Percentiles rank a stretch among this genome's conserved stretches.
These are phyloP conservation scores for Zancudomyces culisetae DNA, from an alignment of 371 early-diverging fungal species.

Conservation along the genomic window DNA sequence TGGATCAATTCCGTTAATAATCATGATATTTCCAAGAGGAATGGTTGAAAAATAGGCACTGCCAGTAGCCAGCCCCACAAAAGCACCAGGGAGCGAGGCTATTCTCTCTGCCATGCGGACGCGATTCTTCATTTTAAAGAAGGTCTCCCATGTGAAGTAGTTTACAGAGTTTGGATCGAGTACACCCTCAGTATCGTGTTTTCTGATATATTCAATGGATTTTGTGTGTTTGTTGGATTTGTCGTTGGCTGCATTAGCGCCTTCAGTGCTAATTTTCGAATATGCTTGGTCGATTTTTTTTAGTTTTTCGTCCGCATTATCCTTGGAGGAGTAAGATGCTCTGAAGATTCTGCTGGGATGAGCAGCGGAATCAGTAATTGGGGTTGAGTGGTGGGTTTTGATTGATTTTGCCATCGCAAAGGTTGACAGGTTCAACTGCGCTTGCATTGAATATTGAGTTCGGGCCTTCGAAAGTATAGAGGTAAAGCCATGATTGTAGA, in stretches of 20 bases:
- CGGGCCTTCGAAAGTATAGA: too few species aligned
- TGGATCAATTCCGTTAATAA: slow-evolving; percentile 63
- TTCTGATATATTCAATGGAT: not conserved
- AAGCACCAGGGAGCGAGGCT: slow-evolving; percentile 38
- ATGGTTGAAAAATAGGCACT: slow-evolving; percentile 48
- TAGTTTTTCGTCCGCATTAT: not conserved
- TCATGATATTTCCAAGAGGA: slow-evolving; percentile 56
- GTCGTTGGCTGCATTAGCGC: not conserved
- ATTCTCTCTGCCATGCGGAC: slow-evolving; percentile 48
- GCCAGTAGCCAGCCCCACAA: slow-evolving; percentile 35
- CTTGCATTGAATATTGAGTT: too few species aligned
- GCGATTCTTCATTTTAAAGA: slow-evolving; percentile 52
- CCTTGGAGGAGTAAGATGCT: not conserved
- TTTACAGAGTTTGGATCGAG: not conserved
- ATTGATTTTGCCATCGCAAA: too few species aligned
- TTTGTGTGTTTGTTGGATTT: too few species aligned
- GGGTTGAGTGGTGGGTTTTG: too few species aligned
- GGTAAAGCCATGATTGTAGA: too few species aligned
- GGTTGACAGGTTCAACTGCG: too few species aligned
- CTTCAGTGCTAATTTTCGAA: not conserved
- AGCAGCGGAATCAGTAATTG: too few species aligned
- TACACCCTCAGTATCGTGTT: not conserved
- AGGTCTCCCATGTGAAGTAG: slow-evolving; percentile 43
- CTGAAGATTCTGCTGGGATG: not conserved
- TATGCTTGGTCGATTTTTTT: not conserved